Conservation (phyloP, 257 asterid genomes). For the Cinchona pubescens region DNA sequence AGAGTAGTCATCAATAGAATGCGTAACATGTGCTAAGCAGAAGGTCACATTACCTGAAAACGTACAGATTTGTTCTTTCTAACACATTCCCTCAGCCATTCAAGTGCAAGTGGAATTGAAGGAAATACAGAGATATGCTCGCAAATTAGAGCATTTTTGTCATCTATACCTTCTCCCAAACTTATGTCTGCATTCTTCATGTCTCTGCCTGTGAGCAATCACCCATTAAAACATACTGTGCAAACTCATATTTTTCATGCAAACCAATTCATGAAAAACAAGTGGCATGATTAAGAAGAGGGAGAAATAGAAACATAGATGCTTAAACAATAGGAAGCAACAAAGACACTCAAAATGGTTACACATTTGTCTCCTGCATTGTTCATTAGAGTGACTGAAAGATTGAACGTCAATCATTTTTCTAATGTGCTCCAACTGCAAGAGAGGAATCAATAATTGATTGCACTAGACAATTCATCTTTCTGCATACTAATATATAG, state of each 20-base stretch:
- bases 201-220: constrained; percentile 51
- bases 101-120: constrained; percentile 80
- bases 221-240: background rate
- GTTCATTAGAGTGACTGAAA: background rate
- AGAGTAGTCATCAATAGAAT: background rate
- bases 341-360: background rate
- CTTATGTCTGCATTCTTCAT: constrained; percentile 43
- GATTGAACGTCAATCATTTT: too few relatives aligned
- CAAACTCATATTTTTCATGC: background rate
- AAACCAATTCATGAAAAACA: background rate
- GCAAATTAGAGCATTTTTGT: constrained; percentile 38
- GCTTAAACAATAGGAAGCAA: background rate
- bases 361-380: background rate
- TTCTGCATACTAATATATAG: background rate
- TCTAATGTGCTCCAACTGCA: background rate
- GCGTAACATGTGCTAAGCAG: background rate
- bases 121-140: constrained; percentile 75
- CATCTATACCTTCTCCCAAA: constrained; percentile 44
- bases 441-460: background rate
- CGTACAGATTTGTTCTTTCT: constrained; percentile 60
- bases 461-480: background rate
- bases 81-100: constrained; percentile 76
- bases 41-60: constrained; percentile 58
- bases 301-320: background rate
- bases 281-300: background rate